Evolutionary conservation across 352 stramenopile genomes (phyloP).

Genomic region (Phytophthora quininea): DNA sequence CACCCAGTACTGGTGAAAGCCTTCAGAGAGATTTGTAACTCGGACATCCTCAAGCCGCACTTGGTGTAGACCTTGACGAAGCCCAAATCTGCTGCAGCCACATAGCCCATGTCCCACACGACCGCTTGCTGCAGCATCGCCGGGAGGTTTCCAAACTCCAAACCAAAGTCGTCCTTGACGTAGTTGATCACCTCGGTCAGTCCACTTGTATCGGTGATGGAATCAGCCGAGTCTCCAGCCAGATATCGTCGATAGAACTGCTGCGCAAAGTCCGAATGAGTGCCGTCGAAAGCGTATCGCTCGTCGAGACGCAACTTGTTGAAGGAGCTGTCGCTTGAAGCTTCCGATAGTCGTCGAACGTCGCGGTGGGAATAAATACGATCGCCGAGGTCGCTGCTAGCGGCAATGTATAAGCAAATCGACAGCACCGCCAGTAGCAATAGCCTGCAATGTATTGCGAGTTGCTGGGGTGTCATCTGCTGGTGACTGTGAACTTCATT

Average conservation of each 20-base stretch:
- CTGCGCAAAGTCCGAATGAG: conserved; percentile 57
- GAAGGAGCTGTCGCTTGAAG: conserved; percentile 2
- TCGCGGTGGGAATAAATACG: conserved; percentile 24
- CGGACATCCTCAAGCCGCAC: conserved; percentile 49
- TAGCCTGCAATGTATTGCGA: background rate
- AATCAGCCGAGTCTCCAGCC: conserved; percentile 22
- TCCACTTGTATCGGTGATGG: conserved; percentile 20
- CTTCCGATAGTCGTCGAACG: conserved; percentile 12
- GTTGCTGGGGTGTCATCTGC: too few species aligned
- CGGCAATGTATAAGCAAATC: conserved; percentile 3
- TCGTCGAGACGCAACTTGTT: conserved; percentile 41
- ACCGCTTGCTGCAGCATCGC: conserved; percentile 51
- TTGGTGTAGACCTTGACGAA: conserved; percentile 46
- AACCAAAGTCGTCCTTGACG: conserved; percentile 26
- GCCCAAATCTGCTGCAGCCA: conserved; percentile 29
- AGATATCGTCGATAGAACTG: conserved; percentile 59
- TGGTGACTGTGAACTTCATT: background rate
- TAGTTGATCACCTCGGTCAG: conserved; percentile 24
- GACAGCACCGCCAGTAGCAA: conserved; percentile 5
- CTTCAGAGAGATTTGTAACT: conserved; percentile 38
- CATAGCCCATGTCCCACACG: conserved; percentile 55
- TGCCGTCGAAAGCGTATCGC: conserved; percentile 50
- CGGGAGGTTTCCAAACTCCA: conserved; percentile 34
- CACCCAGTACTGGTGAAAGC: conserved; percentile 36
- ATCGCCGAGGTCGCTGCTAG: background rate